These are phyloP conservation scores for Lichtheimia ornata DNA, from an alignment of 371 early-diverging fungal genomes.

Conservation along the genomic window DNA sequence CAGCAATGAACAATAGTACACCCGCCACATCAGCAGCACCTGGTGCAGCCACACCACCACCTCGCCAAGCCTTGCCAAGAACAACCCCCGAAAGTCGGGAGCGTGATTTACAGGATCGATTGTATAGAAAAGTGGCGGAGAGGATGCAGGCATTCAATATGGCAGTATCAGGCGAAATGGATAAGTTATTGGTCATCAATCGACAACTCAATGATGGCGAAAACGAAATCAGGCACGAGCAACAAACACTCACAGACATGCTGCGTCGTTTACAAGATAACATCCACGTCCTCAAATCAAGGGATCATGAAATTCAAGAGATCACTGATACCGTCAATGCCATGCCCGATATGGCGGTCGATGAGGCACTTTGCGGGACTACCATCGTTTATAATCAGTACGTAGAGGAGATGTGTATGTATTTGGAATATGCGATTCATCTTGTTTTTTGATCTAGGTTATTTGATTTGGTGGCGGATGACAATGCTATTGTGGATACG, in stretches of 20 bases:
- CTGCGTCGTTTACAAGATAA: conserved; percentile 61
- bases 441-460: conserved; percentile 45
- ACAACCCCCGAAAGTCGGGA: conserved; percentile 6
- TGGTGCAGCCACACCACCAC: conserved; percentile 6
- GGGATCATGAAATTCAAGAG: conserved; percentile 56
- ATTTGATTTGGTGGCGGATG: conserved; percentile 85
- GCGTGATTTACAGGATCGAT: conserved; percentile 22
- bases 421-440: neutral
- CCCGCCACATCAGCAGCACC: conserved; percentile 1
- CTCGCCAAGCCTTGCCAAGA: conserved; percentile 4
- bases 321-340: conserved; percentile 49
- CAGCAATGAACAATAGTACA: neutral
- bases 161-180: conserved; percentile 56
- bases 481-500: conserved; percentile 89
- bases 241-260: conserved; percentile 51
- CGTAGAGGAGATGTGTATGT: conserved; percentile 8
- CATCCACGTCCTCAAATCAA: conserved; percentile 57
- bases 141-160: conserved; percentile 48
- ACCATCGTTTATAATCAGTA: conserved; percentile 82
- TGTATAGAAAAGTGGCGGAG: conserved; percentile 46
- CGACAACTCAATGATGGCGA: conserved; percentile 70
- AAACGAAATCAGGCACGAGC: conserved; percentile 56
- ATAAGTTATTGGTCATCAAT: conserved; percentile 53
- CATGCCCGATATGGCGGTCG: conserved; percentile 68
- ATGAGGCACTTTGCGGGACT: conserved; percentile 68